Evolutionary conservation across 345 rosid species (phyloP).

Genomic region (Crucihimalaya himalaica): DNA sequence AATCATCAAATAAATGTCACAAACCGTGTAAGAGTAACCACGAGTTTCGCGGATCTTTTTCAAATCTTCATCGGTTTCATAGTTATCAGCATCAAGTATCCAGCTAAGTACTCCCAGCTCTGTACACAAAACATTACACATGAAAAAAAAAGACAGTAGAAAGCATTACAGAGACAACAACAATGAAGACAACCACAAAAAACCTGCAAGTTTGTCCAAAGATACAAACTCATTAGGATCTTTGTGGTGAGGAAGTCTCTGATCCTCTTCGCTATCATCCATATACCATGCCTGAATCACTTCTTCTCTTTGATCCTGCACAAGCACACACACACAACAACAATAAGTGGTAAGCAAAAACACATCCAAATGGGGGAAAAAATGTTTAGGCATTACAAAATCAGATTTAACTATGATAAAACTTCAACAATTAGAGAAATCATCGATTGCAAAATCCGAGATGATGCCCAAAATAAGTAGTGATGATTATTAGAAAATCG

Average conservation of each 20-base stretch:
- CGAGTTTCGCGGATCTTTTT: slow-evolving; percentile 84
- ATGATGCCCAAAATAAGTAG: not conserved
- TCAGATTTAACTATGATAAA: not conserved
- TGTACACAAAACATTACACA: slow-evolving; percentile 40
- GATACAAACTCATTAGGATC: slow-evolving; percentile 82
- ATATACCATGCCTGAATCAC: slow-evolving; percentile 93
- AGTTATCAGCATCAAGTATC: slow-evolving; percentile 86
- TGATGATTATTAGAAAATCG: not conserved
- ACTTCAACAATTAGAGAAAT: not conserved
- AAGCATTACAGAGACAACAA: not conserved
- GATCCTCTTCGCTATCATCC: slow-evolving; percentile 85
- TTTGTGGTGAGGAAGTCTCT: slow-evolving; percentile 88
- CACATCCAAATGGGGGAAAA: too few species aligned
- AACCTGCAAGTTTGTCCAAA: slow-evolving; percentile 72
- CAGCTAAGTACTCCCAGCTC: slow-evolving; percentile 93
- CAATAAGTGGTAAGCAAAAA: slow-evolving; percentile 5
- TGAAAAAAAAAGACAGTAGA: not conserved
- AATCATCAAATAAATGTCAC: slow-evolving; percentile 18
- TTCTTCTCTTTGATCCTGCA: slow-evolving; percentile 53
- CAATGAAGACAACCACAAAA: not conserved
- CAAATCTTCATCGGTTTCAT: slow-evolving; percentile 84
- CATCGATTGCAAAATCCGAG: too few species aligned
- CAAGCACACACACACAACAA: not conserved
- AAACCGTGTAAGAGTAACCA: slow-evolving; percentile 88
- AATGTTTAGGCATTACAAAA: not conserved